These are phyloP conservation scores for Suhomyces chickasaworum DNA, from an alignment of 1,139 yeast genomes.

Conservation along the genomic window DNA sequence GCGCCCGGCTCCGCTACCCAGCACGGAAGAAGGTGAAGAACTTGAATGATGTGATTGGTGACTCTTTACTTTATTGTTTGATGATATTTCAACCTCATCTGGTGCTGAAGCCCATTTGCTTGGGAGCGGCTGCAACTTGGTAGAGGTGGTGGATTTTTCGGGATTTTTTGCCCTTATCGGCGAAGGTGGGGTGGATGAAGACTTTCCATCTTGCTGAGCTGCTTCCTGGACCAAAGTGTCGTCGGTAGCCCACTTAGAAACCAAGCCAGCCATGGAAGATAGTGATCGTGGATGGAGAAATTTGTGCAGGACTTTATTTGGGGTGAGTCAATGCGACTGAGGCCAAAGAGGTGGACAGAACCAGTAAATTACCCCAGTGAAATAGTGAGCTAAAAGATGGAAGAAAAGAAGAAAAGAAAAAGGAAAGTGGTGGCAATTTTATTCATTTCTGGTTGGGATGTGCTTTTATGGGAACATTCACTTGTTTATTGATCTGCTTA, in stretches of 20 bases:
- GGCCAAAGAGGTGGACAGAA: not conserved
- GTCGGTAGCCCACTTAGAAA: slow-evolving; percentile 44
- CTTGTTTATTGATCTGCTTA: no score
- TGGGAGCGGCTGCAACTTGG: slow-evolving; percentile 22
- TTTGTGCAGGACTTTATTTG: slow-evolving; percentile 1
- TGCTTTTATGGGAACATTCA: no score
- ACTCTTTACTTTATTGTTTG: not conserved
- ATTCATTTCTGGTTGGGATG: no score
- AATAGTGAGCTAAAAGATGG: no score
- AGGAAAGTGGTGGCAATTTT: no score
- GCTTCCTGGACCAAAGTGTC: slow-evolving; percentile 30
- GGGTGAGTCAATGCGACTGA: not conserved
- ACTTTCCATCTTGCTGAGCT: slow-evolving; percentile 23
- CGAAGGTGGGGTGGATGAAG: slow-evolving; percentile 1
- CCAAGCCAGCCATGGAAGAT: slow-evolving; percentile 33
- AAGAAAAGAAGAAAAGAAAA: no score
- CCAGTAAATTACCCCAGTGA: no score
- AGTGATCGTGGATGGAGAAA: not conserved
- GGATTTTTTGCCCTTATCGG: slow-evolving; percentile 7
- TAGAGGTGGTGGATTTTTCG: slow-evolving; percentile 17
- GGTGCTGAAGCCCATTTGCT: slow-evolving; percentile 35
- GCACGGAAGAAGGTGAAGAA: not conserved
- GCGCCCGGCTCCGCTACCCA: not conserved
- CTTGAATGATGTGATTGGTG: not conserved
- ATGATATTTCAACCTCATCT: not conserved